phyloP scores from a whole-genome alignment of 345 rosid genomes.

The Gossypium bickii region DNA sequence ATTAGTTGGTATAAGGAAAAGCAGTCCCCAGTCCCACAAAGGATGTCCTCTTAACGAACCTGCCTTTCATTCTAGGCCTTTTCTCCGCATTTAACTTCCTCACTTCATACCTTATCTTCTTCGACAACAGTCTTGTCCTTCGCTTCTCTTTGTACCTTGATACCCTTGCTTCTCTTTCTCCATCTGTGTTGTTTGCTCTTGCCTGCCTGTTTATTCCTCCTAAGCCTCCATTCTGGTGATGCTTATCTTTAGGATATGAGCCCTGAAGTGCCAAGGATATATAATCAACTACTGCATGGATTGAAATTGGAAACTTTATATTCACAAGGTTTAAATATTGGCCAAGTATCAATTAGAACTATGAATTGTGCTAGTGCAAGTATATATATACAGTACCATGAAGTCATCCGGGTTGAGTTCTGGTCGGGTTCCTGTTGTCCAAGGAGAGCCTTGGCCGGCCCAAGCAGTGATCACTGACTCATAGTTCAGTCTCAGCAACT shows the following conservation, averaged over 20 bases:
- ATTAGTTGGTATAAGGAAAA: not conserved
- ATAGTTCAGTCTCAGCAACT: conserved; percentile 10
- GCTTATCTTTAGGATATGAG: conserved; percentile 12
- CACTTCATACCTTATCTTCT: conserved; percentile 74
- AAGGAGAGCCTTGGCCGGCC: conserved; percentile 11
- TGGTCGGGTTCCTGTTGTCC: conserved; percentile 11
- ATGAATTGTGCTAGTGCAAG: too few species aligned
- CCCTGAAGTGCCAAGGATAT: conserved; percentile 14
- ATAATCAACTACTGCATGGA: not conserved
- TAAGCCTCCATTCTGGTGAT: conserved; percentile 11
- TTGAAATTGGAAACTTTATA: too few species aligned
- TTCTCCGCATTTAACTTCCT: conserved; percentile 65
- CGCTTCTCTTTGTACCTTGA: conserved; percentile 57
- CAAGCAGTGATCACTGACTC: conserved; percentile 15
- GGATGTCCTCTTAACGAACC: conserved; percentile 60
- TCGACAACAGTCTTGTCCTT: conserved; percentile 53
- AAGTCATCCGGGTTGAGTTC: conserved; percentile 12
- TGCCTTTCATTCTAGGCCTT: conserved; percentile 69
- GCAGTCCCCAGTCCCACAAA: conserved; percentile 14
- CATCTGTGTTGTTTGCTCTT: conserved; percentile 16
- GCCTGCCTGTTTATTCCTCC: conserved; percentile 15
- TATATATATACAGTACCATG: not conserved
- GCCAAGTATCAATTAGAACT: too few species aligned
- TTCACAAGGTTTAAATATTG: too few species aligned
- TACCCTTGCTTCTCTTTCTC: conserved; percentile 52